Percentiles rank a stretch among this genome's conserved stretches.
Evolutionary conservation across 176 grass and related monocot genomes (phyloP).

Genomic region (Hyparrhenia diplandra): DNA sequence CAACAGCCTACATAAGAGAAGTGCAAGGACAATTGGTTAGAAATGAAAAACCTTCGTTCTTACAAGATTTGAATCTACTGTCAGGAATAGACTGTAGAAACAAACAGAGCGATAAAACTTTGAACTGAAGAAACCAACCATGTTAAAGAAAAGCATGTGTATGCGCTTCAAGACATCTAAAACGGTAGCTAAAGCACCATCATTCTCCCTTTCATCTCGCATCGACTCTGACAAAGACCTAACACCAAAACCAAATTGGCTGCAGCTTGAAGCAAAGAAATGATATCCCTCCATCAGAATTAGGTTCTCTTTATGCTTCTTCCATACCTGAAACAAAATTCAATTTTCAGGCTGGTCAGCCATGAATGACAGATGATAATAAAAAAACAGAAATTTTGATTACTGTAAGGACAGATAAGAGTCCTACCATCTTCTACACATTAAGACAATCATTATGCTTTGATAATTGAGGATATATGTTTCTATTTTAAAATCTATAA

Average conservation of each 20-base stretch:
- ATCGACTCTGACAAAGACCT: conserved; percentile 67
- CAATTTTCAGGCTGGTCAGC: neutral
- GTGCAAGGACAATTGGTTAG: neutral
- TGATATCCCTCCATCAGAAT: conserved; percentile 95
- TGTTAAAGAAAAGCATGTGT: conserved; percentile 79
- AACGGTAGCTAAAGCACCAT: conserved; percentile 73
- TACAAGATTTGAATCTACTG: neutral
- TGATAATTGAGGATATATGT: neutral
- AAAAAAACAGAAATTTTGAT: neutral
- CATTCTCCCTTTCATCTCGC: conserved; percentile 81
- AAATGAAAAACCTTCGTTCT: neutral
- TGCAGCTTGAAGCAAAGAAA: conserved; percentile 82
- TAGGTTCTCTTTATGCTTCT: conserved; percentile 85
- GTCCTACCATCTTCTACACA: neutral
- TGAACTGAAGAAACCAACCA: conserved; percentile 30
- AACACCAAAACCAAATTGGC: conserved; percentile 46
- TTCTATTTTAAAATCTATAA: neutral
- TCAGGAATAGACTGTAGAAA: neutral
- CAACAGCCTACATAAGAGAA: conserved; percentile 41
- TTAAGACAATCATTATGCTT: neutral
- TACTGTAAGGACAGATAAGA: neutral
- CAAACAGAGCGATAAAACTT: neutral
- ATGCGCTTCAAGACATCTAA: conserved; percentile 68
- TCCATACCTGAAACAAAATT: conserved; percentile 67
- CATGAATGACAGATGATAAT: neutral